These are phyloP conservation scores for Pseudohyphozyma bogoriensis DNA, from an alignment of 768 basidiomycete species.

Conservation along the genomic window DNA sequence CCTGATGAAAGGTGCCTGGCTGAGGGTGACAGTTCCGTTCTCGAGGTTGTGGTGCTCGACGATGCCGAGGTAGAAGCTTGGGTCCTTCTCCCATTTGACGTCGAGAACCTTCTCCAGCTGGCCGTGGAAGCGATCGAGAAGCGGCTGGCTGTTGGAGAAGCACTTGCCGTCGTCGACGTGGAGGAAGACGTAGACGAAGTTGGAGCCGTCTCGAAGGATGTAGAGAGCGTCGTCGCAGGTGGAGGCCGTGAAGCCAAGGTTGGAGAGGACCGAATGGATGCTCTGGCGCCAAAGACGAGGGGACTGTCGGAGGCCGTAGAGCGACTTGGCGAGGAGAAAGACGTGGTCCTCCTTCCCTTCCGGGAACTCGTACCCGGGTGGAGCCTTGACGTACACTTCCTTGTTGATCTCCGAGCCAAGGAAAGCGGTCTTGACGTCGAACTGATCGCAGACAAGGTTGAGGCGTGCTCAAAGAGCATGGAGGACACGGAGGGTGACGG, in stretches of 20 bases:
- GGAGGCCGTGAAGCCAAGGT: neutral
- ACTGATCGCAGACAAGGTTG: neutral
- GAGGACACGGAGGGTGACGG: constrained; percentile 2
- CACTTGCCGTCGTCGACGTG: neutral
- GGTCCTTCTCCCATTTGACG: neutral
- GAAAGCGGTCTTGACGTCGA: constrained; percentile 17
- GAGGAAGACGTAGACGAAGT: constrained; percentile 35
- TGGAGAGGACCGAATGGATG: neutral
- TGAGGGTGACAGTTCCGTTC: neutral
- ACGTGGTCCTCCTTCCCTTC: neutral
- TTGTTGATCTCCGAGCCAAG: constrained; percentile 5
- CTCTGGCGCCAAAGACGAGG: neutral
- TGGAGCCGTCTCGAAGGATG: neutral
- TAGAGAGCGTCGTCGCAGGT: neutral
- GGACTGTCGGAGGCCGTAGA: constrained; percentile 8
- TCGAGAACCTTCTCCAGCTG: neutral
- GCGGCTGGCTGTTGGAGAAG: constrained; percentile 21
- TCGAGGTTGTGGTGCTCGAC: constrained; percentile 28
- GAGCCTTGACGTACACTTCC: constrained; percentile 4
- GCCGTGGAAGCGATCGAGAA: neutral
- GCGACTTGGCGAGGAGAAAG: neutral
- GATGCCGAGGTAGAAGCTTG: constrained; percentile 33
- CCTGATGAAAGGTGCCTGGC: constrained; percentile 34
- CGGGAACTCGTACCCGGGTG: neutral
- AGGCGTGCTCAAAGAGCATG: neutral